Evolutionary conservation across 208 protist genomes (phyloP).

Genomic region (Herpetomonas samuelpessoai): DNA sequence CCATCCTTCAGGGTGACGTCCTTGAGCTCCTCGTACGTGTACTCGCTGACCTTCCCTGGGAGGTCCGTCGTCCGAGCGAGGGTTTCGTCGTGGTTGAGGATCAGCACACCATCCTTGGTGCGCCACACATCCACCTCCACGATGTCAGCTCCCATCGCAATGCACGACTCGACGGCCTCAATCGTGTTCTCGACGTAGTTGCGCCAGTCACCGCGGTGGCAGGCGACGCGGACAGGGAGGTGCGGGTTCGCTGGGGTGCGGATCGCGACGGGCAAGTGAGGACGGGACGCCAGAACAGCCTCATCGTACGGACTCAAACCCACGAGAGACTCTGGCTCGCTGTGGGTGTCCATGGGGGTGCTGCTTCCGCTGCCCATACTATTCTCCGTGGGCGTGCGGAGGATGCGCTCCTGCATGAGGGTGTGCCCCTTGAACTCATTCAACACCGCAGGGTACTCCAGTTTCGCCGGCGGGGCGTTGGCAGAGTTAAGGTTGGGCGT

Average conservation of each 20-base stretch:
- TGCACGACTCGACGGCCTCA: constrained; percentile 62
- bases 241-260: constrained; percentile 25
- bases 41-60: constrained; percentile 36
- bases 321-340: neutral
- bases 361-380: neutral
- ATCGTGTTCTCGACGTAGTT: constrained; percentile 78
- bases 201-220: constrained; percentile 70
- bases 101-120: constrained; percentile 49
- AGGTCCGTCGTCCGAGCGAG: constrained; percentile 52
- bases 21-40: constrained; percentile 48
- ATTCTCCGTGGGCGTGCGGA: neutral
- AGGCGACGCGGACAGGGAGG: constrained; percentile 43
- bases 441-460: neutral
- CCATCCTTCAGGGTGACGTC: constrained; percentile 57
- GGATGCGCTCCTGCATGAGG: neutral
- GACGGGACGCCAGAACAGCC: constrained; percentile 7
- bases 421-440: neutral
- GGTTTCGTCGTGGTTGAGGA: constrained; percentile 73
- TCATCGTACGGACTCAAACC: constrained; percentile 6
- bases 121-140: constrained; percentile 66
- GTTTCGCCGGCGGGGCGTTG: neutral
- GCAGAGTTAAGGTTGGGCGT: constrained; percentile 19
- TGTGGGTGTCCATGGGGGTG: constrained; percentile 2
- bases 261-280: constrained; percentile 23
- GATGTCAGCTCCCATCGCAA: constrained; percentile 64